These are phyloP conservation scores for Camelina laxa DNA, from an alignment of 345 rosid genomes.

Conservation along the genomic window DNA sequence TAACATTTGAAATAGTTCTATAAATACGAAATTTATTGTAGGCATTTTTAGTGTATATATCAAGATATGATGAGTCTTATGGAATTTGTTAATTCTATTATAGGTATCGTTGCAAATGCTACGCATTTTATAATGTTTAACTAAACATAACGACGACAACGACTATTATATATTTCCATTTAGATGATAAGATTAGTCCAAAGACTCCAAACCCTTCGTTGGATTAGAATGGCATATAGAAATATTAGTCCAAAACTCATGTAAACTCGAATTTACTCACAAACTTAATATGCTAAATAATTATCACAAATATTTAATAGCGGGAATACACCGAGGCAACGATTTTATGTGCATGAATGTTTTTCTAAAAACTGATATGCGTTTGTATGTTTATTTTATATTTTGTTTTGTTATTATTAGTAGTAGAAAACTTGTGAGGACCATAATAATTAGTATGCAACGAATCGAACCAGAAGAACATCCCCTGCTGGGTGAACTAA, in stretches of 20 bases:
- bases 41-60: not conserved
- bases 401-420: constrained; percentile 16
- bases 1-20: too few relatives aligned
- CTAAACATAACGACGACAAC: constrained; percentile 12
- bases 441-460: constrained; percentile 15
- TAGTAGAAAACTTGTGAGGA: constrained; percentile 24
- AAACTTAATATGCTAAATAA: too few relatives aligned
- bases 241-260: constrained; percentile 1
- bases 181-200: not conserved
- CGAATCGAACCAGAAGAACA: constrained; percentile 1
- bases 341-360: constrained; percentile 20
- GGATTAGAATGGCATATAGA: not conserved
- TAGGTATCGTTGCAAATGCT: constrained; percentile 7
- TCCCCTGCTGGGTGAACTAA: not conserved
- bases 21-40: not conserved
- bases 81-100: not conserved
- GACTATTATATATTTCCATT: not conserved
- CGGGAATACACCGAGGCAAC: not conserved
- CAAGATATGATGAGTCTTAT: not conserved
- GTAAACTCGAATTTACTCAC: too few relatives aligned
- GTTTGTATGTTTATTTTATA: not conserved
- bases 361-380: constrained; percentile 6
- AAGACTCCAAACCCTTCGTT: not conserved
- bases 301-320: not conserved
- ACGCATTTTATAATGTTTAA: constrained; percentile 7